A percentile compares a stretch with the other conserved stretches of the same genome.
These are phyloP conservation scores for Aspergillus eucalypticola DNA, from an alignment of 2,329 filamentous ascomycete genomes.

Conservation along the genomic window DNA sequence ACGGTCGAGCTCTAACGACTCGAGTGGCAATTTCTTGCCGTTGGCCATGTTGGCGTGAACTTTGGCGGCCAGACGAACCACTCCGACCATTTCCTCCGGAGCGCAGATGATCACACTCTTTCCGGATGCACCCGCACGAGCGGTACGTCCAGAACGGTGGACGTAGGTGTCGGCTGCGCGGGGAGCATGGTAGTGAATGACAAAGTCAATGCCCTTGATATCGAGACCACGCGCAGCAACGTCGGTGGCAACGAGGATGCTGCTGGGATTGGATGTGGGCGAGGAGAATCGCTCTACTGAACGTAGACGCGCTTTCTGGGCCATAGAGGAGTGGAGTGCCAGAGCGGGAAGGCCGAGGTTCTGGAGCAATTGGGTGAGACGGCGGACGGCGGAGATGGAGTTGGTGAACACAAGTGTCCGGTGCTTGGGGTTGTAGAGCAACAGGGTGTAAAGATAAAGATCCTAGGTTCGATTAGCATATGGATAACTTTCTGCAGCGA, in stretches of 20 bases:
- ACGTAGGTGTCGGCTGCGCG: slow-evolving; percentile 91
- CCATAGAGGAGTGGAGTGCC: slow-evolving; percentile 89
- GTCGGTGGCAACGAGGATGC: slow-evolving; percentile 87
- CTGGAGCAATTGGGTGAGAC: slow-evolving; percentile 79
- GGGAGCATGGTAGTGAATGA: slow-evolving; percentile 94
- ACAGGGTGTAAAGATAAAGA: slow-evolving; percentile 84
- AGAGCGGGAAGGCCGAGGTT: slow-evolving; percentile 75
- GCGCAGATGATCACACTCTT: slow-evolving; percentile 85
- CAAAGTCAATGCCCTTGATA: slow-evolving; percentile 83
- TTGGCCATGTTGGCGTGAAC: slow-evolving; percentile 68
- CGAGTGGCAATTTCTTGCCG: slow-evolving; percentile 64
- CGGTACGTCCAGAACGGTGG: slow-evolving; percentile 90
- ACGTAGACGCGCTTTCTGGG: slow-evolving; percentile 90
- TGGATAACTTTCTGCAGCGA: not conserved
- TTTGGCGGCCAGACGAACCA: slow-evolving; percentile 79
- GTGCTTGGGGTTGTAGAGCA: slow-evolving; percentile 77
- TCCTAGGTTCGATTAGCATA: slow-evolving; percentile 56
- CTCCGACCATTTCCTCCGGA: slow-evolving; percentile 85
- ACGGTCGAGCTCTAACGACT: slow-evolving; percentile 77
- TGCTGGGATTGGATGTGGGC: slow-evolving; percentile 53
- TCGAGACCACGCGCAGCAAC: slow-evolving; percentile 92
- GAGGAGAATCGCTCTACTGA: slow-evolving; percentile 86
- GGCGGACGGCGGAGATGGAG: slow-evolving; percentile 87
- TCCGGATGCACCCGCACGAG: slow-evolving; percentile 75
- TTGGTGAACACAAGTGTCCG: slow-evolving; percentile 93